Evolutionary conservation across 805 yeast genomes (phyloP).

Genomic region (Metschnikowia proteae): DNA sequence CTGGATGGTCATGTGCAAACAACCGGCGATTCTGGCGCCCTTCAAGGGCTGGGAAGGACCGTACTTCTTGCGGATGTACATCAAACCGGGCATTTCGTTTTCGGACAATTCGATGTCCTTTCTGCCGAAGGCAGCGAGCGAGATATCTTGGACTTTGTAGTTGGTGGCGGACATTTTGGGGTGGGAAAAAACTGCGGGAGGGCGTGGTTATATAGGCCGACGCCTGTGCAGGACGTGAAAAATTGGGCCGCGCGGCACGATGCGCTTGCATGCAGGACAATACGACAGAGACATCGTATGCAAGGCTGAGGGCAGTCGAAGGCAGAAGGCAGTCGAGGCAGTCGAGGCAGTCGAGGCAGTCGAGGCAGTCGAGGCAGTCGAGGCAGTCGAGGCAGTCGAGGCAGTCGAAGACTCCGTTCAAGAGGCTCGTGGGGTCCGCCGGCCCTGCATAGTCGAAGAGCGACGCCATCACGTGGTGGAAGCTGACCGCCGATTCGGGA

Average conservation of each 20-base stretch:
- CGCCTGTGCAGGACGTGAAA: not conserved
- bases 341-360: not conserved
- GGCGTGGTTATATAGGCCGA: not conserved
- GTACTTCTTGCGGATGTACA: conserved; percentile 93
- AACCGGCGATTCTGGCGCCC: conserved; percentile 98
- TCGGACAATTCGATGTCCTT: conserved; percentile 98
- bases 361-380: too few species aligned
- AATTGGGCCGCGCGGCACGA: not conserved
- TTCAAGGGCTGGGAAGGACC: conserved; percentile 90
- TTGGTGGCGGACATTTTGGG: conserved; percentile 42
- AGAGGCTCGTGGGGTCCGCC: not conserved
- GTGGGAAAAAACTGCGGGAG: conserved; percentile 1
- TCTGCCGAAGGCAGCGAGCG: conserved; percentile 99
- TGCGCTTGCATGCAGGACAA: not conserved
- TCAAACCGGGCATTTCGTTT: conserved; percentile 99
- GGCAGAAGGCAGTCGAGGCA: too few species aligned
- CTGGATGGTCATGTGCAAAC: conserved; percentile 99
- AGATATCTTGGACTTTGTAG: conserved; percentile 96
- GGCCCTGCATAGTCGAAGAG: conserved; percentile 7
- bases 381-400: too few species aligned
- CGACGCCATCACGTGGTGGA: conserved; percentile 12
- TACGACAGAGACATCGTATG: too few species aligned
- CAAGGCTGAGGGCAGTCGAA: too few species aligned
- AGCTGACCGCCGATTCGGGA: conserved; percentile 6
- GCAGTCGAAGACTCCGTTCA: not conserved